phyloP scores from a whole-genome alignment of 352 stramenopile genomes.

The Globisporangium megalacanthum region DNA sequence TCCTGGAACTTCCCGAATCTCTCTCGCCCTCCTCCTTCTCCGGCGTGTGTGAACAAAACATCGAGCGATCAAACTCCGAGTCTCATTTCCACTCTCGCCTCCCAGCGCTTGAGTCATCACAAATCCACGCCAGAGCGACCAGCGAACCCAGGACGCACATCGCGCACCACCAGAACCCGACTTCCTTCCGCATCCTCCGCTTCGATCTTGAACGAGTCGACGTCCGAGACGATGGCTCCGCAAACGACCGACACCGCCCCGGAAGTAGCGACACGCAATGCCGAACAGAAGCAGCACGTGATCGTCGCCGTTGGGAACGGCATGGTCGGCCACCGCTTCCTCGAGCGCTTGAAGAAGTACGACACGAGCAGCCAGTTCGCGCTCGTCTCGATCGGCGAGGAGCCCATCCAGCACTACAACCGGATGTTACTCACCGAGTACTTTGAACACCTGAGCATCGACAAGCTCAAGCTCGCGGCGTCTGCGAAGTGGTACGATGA shows the following conservation, averaged over 20 bases:
- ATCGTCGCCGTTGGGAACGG: slow-evolving; percentile 90
- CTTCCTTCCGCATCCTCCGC: not conserved
- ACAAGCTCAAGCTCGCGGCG: slow-evolving; percentile 78
- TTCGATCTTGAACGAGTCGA: not conserved
- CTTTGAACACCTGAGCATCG: slow-evolving; percentile 89
- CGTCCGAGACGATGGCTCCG: not conserved
- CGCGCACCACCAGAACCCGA: slow-evolving; percentile 5
- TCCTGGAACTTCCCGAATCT: not conserved
- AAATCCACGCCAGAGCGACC: slow-evolving; percentile 4
- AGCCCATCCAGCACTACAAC: slow-evolving; percentile 90
- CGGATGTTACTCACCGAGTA: slow-evolving; percentile 90
- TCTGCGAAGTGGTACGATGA: slow-evolving; percentile 83
- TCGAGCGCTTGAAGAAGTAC: slow-evolving; percentile 69
- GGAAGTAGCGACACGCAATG: not conserved
- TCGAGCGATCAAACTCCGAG: not conserved
- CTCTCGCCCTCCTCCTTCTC: not conserved
- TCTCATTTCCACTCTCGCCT: slow-evolving; percentile 8
- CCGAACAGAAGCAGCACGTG: slow-evolving; percentile 27
- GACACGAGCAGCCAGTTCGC: slow-evolving; percentile 51
- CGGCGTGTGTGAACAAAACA: too few species aligned
- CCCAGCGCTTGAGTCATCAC: slow-evolving; percentile 12
- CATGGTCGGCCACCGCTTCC: slow-evolving; percentile 90
- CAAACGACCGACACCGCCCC: not conserved
- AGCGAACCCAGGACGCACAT: too few species aligned
- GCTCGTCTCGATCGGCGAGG: slow-evolving; percentile 90